phyloP scores from a whole-genome alignment of 371 early-diverging fungal species.

The Mucor circinelloides region DNA sequence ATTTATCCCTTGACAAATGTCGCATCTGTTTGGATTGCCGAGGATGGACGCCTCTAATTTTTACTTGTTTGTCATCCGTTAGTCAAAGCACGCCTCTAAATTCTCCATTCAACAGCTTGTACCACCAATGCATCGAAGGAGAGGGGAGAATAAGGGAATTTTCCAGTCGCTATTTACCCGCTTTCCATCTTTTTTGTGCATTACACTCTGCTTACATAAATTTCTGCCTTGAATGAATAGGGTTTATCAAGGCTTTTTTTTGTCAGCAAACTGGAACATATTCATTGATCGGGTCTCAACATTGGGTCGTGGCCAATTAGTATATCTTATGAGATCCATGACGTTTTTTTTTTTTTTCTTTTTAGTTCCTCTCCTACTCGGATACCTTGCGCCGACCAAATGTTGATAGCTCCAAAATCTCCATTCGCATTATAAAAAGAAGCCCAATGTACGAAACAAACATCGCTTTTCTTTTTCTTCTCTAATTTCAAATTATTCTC shows the following conservation, averaged over 20 bases:
- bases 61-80: background rate
- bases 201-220: background rate
- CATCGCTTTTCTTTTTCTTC: background rate
- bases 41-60: background rate
- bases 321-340: background rate
- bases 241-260: background rate
- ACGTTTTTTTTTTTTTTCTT: background rate
- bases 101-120: background rate
- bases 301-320: background rate
- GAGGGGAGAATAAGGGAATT: background rate
- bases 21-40: too few relatives aligned
- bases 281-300: background rate
- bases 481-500: background rate
- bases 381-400: background rate
- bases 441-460: background rate
- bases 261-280: constrained; percentile 1
- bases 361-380: background rate
- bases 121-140: background rate
- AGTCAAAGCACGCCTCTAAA: background rate
- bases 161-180: too few relatives aligned
- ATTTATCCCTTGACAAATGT: too few relatives aligned
- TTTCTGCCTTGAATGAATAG: background rate
- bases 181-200: too few relatives aligned
- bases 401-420: background rate
- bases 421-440: background rate